Evolutionary conservation across 768 basidiomycete genomes (phyloP), one percentile per base, ranked within the genome.

Genomic region (Suillus discolor): DNA sequence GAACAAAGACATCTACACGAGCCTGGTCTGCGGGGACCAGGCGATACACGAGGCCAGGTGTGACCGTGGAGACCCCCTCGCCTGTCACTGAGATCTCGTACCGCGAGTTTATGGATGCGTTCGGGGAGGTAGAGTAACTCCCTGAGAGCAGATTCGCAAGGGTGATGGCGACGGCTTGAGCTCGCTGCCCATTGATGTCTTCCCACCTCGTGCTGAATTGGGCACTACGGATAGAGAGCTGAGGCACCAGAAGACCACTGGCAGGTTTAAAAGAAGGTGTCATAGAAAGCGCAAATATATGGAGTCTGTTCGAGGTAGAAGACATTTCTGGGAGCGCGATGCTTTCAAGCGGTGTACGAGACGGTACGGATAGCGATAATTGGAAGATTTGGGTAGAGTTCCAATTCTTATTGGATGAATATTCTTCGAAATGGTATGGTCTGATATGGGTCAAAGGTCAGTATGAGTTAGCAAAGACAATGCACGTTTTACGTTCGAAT

Each of bases 1-100:
- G 71, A 3, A 86, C 79, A 13, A 83, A 74, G 1, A 88, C 83
- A 36, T 86, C 81, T 18, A 87, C 77, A 2, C 80, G 77, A 6
- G 71, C 79, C 62, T 87, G 85, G 69, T 88, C 87, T 16, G 76
- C 81, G 0, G 84, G 78, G 8, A 84, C 79, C 1, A 88, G 73
- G 38, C 88, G 82, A 61, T 78, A 69, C 8, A 88, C 54, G 1
- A 72, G 67, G 2, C 82, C 88, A 0, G 79, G 72, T 3, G 47
- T 54, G 47, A 85, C 73, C 0, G 87, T 89, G 18, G 70, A 74
- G 18, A 87, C 71, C 0, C 79, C 80, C 44, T 71, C 41, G 0
- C 82, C 82, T 0, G 57, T 69, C 18, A 84, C 68, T n/a, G 79
- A 77, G 12, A 84, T 69, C 23, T 74, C 69, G 65, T 82, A 78